These are phyloP conservation scores for Pulchroboletus neoregius DNA, from an alignment of 1,284 basidiomycete species.

Conservation along the genomic window DNA sequence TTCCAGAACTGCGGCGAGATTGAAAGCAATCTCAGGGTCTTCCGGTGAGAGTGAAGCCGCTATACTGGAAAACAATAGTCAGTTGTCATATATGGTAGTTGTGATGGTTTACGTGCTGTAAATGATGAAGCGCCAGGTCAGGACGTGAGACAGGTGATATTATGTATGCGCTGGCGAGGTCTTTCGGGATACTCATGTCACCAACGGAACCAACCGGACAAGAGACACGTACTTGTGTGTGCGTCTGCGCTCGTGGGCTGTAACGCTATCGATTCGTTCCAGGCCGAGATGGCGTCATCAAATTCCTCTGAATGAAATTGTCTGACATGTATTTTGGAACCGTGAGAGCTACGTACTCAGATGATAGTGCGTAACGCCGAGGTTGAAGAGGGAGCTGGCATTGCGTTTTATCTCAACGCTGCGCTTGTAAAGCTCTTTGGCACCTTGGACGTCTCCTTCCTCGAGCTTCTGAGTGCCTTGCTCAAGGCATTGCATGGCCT, in stretches of 20 bases:
- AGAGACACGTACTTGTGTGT: constrained; percentile 74
- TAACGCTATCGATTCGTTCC: constrained; percentile 82
- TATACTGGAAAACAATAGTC: constrained; percentile 53
- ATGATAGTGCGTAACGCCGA: constrained; percentile 87
- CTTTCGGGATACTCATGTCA: constrained; percentile 43
- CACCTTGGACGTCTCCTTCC: constrained; percentile 82
- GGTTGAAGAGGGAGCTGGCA: constrained; percentile 82
- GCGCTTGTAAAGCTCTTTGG: constrained; percentile 75
- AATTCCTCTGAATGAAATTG: constrained; percentile 65
- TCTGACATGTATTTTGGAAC: constrained; percentile 16
- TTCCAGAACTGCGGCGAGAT: constrained; percentile 87
- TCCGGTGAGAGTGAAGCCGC: constrained; percentile 84
- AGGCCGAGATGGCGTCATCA: constrained; percentile 78
- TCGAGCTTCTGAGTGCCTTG: constrained; percentile 86
- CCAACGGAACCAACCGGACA: constrained; percentile 13
- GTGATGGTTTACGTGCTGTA: constrained; percentile 54
- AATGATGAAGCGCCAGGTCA: constrained; percentile 86
- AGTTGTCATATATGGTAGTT: constrained; percentile 28
- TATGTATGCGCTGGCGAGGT: constrained; percentile 92
- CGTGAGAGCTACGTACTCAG: constrained; percentile 53
- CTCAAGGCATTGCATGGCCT: constrained; percentile 81
- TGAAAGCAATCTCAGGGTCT: constrained; percentile 94
- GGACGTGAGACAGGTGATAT: constrained; percentile 81
- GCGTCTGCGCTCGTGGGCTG: constrained; percentile 87
- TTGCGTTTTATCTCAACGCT: constrained; percentile 80